Conservation (phyloP, 306 rosid genomes). For the Cicer chorassanicum region DNA sequence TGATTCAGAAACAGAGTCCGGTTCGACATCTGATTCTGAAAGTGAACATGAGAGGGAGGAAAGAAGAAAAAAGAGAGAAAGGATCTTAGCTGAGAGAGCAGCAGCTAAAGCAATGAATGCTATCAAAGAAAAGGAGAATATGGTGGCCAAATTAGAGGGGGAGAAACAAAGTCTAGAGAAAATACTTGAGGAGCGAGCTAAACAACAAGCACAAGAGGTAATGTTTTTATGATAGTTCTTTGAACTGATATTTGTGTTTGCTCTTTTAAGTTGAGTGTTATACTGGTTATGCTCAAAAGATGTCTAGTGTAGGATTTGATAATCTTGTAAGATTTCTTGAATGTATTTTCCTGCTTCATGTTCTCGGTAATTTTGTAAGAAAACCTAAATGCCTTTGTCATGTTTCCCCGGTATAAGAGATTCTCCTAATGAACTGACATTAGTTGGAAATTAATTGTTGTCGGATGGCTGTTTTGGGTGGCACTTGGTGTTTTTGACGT, state of each 20-base stretch:
- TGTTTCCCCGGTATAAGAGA: not conserved
- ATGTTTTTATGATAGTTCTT: slow-evolving; percentile 10
- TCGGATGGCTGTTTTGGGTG: slow-evolving; percentile 19
- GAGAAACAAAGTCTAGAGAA: slow-evolving; percentile 96
- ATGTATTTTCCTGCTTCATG: slow-evolving; percentile 9
- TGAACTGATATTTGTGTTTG: slow-evolving; percentile 31
- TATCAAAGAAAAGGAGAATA: slow-evolving; percentile 83
- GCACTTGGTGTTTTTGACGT: slow-evolving; percentile 12
- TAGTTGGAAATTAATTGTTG: not conserved
- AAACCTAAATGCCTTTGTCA: slow-evolving; percentile 2
- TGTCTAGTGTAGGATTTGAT: slow-evolving; percentile 23
- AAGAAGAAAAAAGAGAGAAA: slow-evolving; percentile 70
- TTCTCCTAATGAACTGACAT: slow-evolving; percentile 28
- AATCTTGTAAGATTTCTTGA: slow-evolving; percentile 12
- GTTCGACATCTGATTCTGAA: slow-evolving; percentile 87
- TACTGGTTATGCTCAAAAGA: slow-evolving; percentile 18
- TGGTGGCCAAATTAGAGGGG: slow-evolving; percentile 93
- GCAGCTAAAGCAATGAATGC: slow-evolving; percentile 83
- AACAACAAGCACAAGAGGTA: slow-evolving; percentile 94
- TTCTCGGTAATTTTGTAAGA: slow-evolving; percentile 30
- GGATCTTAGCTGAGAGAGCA: slow-evolving; percentile 82
- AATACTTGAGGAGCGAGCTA: slow-evolving; percentile 86
- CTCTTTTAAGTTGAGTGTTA: slow-evolving; percentile 25
- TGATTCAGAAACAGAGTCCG: slow-evolving; percentile 71
- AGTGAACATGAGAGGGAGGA: slow-evolving; percentile 86